Conservation (phyloP, 1,284 basidiomycete genomes). For the Naganishia albida region DNA sequence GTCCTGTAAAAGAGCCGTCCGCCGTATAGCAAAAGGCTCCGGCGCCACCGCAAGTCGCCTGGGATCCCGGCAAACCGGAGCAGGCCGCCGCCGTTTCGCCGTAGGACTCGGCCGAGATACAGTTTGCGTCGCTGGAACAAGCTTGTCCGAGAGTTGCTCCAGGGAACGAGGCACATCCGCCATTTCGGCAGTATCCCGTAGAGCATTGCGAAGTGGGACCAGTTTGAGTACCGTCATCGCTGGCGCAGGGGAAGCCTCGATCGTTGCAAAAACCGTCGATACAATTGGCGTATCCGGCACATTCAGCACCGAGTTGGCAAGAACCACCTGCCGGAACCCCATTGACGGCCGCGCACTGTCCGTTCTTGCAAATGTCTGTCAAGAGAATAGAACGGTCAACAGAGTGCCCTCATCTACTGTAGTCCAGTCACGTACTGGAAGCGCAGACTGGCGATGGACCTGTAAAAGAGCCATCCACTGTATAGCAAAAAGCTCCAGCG, state of each 20-base stretch:
- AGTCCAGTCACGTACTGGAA: constrained; percentile 2
- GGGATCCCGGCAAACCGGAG: neutral
- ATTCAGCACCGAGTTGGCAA: neutral
- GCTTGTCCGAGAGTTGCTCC: neutral
- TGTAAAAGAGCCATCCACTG: neutral
- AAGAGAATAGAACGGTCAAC: neutral
- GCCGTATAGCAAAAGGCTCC: neutral
- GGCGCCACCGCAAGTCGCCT: neutral
- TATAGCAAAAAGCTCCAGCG: constrained; percentile 1
- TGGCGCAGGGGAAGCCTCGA: neutral
- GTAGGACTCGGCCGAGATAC: neutral
- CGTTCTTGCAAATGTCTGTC: neutral
- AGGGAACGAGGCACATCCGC: neutral
- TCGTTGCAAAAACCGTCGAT: neutral
- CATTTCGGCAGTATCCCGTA: constrained; percentile 2
- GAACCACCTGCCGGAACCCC: no score
- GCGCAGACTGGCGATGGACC: constrained; percentile 13
- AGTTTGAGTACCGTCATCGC: neutral
- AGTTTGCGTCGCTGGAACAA: neutral
- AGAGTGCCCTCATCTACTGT: neutral
- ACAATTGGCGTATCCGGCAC: neutral
- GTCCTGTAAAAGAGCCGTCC: neutral
- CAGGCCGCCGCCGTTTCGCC: neutral
- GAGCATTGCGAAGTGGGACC: neutral
- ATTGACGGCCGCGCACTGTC: neutral